These are phyloP conservation scores for Epichloe uncinata DNA, from an alignment of 2,329 filamentous ascomycete genomes.

Conservation along the genomic window DNA sequence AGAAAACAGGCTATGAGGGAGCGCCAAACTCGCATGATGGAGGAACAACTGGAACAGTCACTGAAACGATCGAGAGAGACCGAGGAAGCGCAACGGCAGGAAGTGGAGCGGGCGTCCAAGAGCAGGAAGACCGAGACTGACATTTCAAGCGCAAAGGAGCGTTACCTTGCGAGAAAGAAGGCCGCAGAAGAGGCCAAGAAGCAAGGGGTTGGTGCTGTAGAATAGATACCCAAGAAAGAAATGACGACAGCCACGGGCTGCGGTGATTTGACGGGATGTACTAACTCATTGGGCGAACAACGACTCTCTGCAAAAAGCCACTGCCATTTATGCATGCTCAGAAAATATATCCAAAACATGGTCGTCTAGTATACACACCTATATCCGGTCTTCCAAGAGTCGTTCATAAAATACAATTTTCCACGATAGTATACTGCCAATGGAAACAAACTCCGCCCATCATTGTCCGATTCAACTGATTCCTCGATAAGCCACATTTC, in stretches of 20 bases:
- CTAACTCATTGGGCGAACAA: neutral
- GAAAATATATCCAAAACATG: neutral
- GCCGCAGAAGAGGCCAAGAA: conserved; percentile 59
- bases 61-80: conserved; percentile 61
- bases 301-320: neutral
- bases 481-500: neutral
- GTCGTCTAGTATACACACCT: neutral
- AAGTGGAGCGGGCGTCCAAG: conserved; percentile 54
- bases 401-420: neutral
- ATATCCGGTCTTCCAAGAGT: too few species aligned
- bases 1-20: conserved; percentile 57
- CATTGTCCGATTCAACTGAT: neutral
- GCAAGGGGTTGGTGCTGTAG: conserved; percentile 24
- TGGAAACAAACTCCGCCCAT: neutral
- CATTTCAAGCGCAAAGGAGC: conserved; percentile 64
- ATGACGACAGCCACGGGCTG: neutral
- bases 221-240: conserved; percentile 2
- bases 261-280: neutral
- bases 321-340: neutral
- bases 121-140: conserved; percentile 65
- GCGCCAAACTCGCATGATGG: conserved; percentile 66
- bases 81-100: conserved; percentile 47
- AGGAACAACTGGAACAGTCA: conserved; percentile 60
- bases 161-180: conserved; percentile 65
- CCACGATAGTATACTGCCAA: neutral